Evolutionary conservation across 208 protist genomes (phyloP), one percentile per base, ranked within the genome.

Genomic region (Vickermania ingenoplastis): DNA sequence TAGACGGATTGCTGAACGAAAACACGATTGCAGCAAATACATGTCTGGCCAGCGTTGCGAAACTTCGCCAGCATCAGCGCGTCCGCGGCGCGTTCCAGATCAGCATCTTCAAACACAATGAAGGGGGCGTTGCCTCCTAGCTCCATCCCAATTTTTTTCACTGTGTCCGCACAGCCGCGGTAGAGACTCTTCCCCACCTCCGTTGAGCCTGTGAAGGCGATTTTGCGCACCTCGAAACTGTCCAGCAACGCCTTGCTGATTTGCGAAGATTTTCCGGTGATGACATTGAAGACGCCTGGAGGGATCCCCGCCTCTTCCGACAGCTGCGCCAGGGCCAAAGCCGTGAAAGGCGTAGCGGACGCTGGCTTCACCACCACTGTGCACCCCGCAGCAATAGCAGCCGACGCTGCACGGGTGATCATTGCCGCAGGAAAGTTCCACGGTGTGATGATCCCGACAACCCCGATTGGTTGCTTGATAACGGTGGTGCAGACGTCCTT

Each of bases 361-460:
- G 87, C 82, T n/a, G 91, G 88, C 62, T 97, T 96, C 41, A 95
- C 61, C 26, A 96, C 88, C 25, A 94, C 80, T 1, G 84, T 80
- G 76, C 87, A 95, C 13, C 93, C 93, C 2, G 90, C 91, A 21
- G 91, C 91, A 26, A 96, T 75, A n/a, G 93, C 93, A 2, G 75
- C 86, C 28, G 77, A 81, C 5, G 85, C 79, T 4, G 84, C 76
- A 7, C 81, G 82, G 5, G 77, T 81, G 48, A 92, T 82, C 79
- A 95, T 92, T 31, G 82, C 70, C 11, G 91, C 76, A 1, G 93
- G 93, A 53, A 94, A 96, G 75, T 97, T 97, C 86, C 87, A 97
- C 41, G 94, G 91, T n/a, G 86, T 96, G 31, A 97, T 79, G 29
- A 92, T 68, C 17, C 73, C 84, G 0, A 95, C 84, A 23, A 95